Evolutionary conservation across 2,329 filamentous ascomycete species (phyloP), one percentile per base, ranked within the genome.

Genomic region (Sporothrix curviconia): DNA sequence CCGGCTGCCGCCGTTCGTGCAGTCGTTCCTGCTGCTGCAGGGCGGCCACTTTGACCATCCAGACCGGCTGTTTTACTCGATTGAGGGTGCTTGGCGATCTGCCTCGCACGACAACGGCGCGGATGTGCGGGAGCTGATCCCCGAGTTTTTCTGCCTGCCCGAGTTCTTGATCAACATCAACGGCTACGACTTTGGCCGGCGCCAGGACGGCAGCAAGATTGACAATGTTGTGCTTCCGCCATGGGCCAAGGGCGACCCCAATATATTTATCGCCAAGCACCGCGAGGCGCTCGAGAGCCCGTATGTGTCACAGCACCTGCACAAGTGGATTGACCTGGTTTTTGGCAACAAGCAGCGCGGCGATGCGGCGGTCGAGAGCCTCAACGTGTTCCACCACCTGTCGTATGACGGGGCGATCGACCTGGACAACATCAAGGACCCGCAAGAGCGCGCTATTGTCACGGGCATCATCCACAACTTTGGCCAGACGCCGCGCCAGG

Each of bases 401-500:
- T 97, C 92, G 0, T 99, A 99, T 67, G 89, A 92, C 60, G 95
- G 94, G 7, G 91, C 92, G 3, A 95, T 89, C 62, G 90, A 99
- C 69, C 76, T 99, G 4, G 94, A 99, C 69, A 86, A 85, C 54
- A 97, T 99, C 60, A 84, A 86, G 7, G 92, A 97, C 67, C 87
- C 89, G 0, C 84, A 92, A 57, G 92, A 97, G 70, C 82, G 91
- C 43, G 78, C 91, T 7, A 89, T 92, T 5, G 92, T 91, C 0
- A 96, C 96, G 55, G 90, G 90, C 34, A 95, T 96, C 64, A 97
- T 99, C 65, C 92, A 99, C 72, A 97, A 97, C 65, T 99, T 99
- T 70, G 94, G 94, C 0, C 94, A 99, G 70, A 99, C 95, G 1
- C 94, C 95, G 1, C 89, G 95, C 65, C 95, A 99, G 69, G 87